Percentiles rank a stretch among this genome's conserved stretches.
phyloP scores from a whole-genome alignment of 768 basidiomycete genomes.

The Candolleomyces efflorescens region DNA sequence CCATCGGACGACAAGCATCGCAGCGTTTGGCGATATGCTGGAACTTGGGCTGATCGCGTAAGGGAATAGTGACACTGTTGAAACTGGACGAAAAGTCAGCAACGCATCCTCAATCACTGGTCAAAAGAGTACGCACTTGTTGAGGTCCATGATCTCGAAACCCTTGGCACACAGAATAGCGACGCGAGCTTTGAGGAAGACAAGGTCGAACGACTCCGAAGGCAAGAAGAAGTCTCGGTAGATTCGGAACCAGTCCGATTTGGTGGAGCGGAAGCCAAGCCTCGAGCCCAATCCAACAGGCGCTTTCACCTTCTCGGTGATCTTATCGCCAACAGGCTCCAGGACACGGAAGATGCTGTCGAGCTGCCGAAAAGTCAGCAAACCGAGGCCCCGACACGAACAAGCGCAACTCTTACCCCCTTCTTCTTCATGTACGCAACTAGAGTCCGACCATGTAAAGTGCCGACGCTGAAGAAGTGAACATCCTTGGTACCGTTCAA shows the following conservation, averaged over 20 bases:
- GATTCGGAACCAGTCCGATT: slow-evolving; percentile 88
- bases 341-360: slow-evolving; percentile 92
- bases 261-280: slow-evolving; percentile 58
- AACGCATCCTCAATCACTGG: background rate
- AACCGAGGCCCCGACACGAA: too few species aligned
- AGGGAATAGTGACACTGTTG: slow-evolving; percentile 85
- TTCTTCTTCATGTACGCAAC: slow-evolving; percentile 97
- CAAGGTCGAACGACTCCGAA: slow-evolving; percentile 80
- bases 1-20: slow-evolving; percentile 77
- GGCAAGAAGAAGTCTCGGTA: slow-evolving; percentile 89
- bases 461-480: slow-evolving; percentile 93
- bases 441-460: slow-evolving; percentile 77
- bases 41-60: slow-evolving; percentile 59
- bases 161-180: slow-evolving; percentile 90
- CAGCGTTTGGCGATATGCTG: slow-evolving; percentile 74
- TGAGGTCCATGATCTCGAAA: slow-evolving; percentile 96
- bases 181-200: slow-evolving; percentile 89
- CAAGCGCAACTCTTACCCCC: slow-evolving; percentile 40
- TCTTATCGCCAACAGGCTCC: slow-evolving; percentile 87
- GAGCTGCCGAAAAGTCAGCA: slow-evolving; percentile 29
- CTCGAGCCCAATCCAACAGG: slow-evolving; percentile 61
- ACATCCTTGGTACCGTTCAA: slow-evolving; percentile 88
- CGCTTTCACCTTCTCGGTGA: slow-evolving; percentile 65
- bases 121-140: slow-evolving; percentile 57
- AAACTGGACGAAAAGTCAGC: slow-evolving; percentile 40